Evolutionary conservation across 495 filamentous ascomycete species (phyloP).

Genomic region (Pseudotulostoma volvatum): DNA sequence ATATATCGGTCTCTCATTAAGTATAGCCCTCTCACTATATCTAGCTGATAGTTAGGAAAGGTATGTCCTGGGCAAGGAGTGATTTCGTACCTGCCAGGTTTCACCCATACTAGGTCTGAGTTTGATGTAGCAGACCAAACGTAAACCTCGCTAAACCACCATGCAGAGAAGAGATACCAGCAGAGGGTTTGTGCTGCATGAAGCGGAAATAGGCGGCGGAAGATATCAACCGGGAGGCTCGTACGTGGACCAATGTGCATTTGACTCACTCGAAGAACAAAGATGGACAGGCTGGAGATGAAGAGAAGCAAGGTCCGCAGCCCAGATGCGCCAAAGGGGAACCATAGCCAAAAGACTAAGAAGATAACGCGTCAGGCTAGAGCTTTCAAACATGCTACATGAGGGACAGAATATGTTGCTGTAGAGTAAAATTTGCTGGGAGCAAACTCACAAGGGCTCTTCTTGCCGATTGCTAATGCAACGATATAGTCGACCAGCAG

Average conservation of each 20-base stretch:
- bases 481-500: slow-evolving; percentile 59
- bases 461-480: slow-evolving; percentile 51
- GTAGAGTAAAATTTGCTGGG: too few relatives aligned
- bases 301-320: slow-evolving; percentile 58
- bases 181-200: slow-evolving; percentile 48
- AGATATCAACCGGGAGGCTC: slow-evolving; percentile 44
- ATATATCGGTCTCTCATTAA: slow-evolving; percentile 82
- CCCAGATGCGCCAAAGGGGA: slow-evolving; percentile 60
- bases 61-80: not conserved
- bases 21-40: slow-evolving; percentile 49
- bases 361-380: not conserved
- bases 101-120: slow-evolving; percentile 55
- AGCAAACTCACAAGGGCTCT: slow-evolving; percentile 42
- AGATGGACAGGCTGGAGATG: slow-evolving; percentile 46
- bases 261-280: slow-evolving; percentile 73
- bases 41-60: slow-evolving; percentile 10
- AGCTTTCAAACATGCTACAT: too few relatives aligned
- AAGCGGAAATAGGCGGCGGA: slow-evolving; percentile 37
- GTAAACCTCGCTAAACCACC: slow-evolving; percentile 69
- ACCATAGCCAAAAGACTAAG: slow-evolving; percentile 70
- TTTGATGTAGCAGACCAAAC: slow-evolving; percentile 52
- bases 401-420: too few relatives aligned
- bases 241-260: slow-evolving; percentile 57
- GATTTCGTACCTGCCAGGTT: slow-evolving; percentile 37
- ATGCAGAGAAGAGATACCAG: slow-evolving; percentile 64